Conservation (phyloP, 129 eudicot species). For the Heracleum sosnowskyi region DNA sequence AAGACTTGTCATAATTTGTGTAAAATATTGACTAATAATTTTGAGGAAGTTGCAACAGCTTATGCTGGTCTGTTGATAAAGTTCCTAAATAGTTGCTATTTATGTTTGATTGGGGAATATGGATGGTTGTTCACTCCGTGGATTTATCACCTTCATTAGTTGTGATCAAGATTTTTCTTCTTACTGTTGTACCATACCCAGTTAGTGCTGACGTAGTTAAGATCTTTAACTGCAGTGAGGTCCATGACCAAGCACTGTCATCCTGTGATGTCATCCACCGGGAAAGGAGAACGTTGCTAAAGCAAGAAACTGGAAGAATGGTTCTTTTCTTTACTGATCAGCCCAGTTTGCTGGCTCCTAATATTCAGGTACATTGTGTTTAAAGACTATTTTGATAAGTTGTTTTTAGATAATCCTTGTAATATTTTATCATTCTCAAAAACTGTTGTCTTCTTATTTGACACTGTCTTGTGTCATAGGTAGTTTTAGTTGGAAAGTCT, state of each 20-base stretch:
- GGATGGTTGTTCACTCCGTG: neutral
- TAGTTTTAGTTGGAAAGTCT: neutral
- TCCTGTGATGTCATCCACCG: slow-evolving; percentile 91
- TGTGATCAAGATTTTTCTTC: neutral
- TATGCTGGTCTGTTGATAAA: neutral
- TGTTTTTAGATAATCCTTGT: neutral
- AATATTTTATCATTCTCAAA: neutral
- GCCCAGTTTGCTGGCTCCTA: slow-evolving; percentile 96
- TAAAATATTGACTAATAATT: neutral
- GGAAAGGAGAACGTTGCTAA: slow-evolving; percentile 78
- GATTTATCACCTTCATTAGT: neutral
- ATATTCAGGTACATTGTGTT: slow-evolving; percentile 63
- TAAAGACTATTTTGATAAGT: neutral
- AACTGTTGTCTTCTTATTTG: neutral
- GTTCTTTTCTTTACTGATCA: slow-evolving; percentile 96
- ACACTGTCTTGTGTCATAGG: neutral
- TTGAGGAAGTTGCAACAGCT: neutral
- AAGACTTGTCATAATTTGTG: neutral
- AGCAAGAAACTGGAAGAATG: slow-evolving; percentile 98
- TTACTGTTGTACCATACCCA: neutral
- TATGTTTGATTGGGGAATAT: neutral
- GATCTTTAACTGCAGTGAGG: slow-evolving; percentile 59
- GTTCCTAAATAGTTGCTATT: neutral
- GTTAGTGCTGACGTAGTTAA: neutral
- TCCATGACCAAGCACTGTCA: slow-evolving; percentile 86